Evolutionary conservation across 2,329 filamentous ascomycete species (phyloP), one percentile per base, ranked within the genome.

Genomic region (Sarocladium brachiariae): DNA sequence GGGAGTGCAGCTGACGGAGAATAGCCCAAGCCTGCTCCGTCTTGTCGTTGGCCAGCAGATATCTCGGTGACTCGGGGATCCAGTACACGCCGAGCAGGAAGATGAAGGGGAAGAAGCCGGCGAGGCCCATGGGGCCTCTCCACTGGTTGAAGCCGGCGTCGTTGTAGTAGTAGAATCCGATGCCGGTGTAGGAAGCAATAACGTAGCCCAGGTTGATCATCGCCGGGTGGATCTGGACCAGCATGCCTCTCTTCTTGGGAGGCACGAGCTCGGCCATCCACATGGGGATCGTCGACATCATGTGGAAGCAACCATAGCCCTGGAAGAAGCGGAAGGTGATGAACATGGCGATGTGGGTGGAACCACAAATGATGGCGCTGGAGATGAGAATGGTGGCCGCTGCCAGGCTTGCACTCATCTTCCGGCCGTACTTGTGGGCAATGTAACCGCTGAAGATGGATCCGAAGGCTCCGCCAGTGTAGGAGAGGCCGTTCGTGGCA

Each of bases 121-220:
- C 43, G 13, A 38, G 21, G 9, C 31, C 50, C 8, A 51, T 16
- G 8, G 50, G 41, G 14, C 50, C 50, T 18, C 50, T 43, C 50
- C 50, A 51, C n/a, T 51, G 50, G 16, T 51, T 48, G 10, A 48
- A 38, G 6, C 41, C 41, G 8, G 35, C 18, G 23, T 37, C 50
- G n/a, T 37, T 37, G 34, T n/a, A 37, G 14, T 47, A 47, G n/a
- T 39, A 51, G 24, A 51, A 51, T 1, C 50, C 50, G 10, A 51
- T 30, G 2, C 50, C 50, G 3, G 38, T 37, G 27, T 51, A 48
- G 13, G 41, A 51, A 11, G 50, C 50, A 14, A 48, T 8, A 11
- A 33, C 33, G 38, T 51, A 51, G 21, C 50, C 50, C 27, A 51
- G 39, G 11, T 47, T 51, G n/a, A 51, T 51, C 5, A 51, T 18